These are phyloP conservation scores for Bombardia bombarda DNA, from an alignment of 495 filamentous ascomycete species.

Conservation along the genomic window DNA sequence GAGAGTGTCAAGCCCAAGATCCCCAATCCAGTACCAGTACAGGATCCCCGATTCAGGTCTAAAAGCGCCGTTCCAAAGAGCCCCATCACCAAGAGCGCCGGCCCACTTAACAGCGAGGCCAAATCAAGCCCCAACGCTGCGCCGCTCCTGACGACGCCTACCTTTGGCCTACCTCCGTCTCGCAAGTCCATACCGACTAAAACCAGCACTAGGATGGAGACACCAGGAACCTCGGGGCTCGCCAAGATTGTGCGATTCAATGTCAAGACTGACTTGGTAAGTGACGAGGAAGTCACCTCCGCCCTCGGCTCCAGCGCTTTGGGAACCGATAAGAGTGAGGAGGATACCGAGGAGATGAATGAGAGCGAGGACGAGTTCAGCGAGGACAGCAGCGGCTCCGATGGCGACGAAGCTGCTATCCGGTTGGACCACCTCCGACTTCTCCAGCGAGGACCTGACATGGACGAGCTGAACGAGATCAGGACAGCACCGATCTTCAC, in stretches of 20 bases:
- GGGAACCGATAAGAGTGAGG: conserved; percentile 9
- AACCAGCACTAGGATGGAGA: neutral
- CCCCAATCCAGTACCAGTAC: too few relatives aligned
- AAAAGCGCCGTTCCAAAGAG: too few relatives aligned
- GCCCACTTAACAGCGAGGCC: too few relatives aligned
- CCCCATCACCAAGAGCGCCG: too few relatives aligned
- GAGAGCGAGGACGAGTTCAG: neutral
- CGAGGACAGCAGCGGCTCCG: neutral
- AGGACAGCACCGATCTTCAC: conserved; percentile 32
- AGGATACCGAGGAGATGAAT: neutral
- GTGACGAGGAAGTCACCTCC: too few relatives aligned
- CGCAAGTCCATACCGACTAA: neutral
- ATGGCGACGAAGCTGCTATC: conserved; percentile 4
- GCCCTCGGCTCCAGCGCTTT: neutral
- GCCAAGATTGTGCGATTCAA: too few relatives aligned
- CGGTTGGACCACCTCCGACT: conserved; percentile 10
- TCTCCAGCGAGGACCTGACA: conserved; percentile 9
- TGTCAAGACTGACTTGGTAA: too few relatives aligned
- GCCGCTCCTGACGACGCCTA: too few relatives aligned
- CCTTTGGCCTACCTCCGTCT: too few relatives aligned
- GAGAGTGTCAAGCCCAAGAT: too few relatives aligned
- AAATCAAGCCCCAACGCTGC: too few relatives aligned
- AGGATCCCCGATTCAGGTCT: too few relatives aligned
- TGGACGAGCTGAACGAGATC: conserved; percentile 27
- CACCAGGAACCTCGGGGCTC: neutral